phyloP scores from a whole-genome alignment of 768 basidiomycete genomes.

The Brasilioporus rufonigricans region DNA sequence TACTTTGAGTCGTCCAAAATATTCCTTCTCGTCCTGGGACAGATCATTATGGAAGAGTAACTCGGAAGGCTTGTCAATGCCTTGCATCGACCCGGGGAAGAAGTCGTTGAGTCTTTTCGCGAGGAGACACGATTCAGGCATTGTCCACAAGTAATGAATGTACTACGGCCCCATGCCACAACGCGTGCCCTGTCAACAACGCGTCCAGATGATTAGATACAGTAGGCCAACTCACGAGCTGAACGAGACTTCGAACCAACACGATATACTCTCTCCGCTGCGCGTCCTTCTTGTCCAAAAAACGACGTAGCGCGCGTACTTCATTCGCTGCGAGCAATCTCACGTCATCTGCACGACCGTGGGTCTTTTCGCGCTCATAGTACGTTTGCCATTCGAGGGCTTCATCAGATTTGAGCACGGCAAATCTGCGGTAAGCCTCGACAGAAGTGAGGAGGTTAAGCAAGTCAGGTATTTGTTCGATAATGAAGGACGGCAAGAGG shows the following conservation, averaged over 20 bases:
- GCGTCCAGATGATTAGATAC: neutral
- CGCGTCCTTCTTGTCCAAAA: constrained; percentile 9
- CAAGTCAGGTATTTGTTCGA: constrained; percentile 32
- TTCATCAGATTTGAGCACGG: constrained; percentile 13
- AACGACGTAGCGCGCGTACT: constrained; percentile 6
- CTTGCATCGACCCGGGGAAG: constrained; percentile 28
- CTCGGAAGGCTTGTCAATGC: constrained; percentile 12
- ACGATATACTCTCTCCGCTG: constrained; percentile 24
- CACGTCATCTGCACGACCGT: constrained; percentile 7
- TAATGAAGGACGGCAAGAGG: constrained; percentile 26
- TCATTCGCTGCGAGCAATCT: constrained; percentile 22
- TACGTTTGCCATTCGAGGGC: constrained; percentile 28
- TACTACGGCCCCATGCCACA: constrained; percentile 14
- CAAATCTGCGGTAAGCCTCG: constrained; percentile 23
- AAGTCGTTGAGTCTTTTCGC: constrained; percentile 22
- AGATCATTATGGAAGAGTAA: constrained; percentile 25
- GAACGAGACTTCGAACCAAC: constrained; percentile 20
- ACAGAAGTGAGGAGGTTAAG: constrained; percentile 23
- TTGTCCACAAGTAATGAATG: constrained; percentile 28
- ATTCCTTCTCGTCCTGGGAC: constrained; percentile 20
- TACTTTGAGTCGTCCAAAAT: constrained; percentile 14
- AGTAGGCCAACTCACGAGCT: constrained; percentile 13
- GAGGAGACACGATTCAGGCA: constrained; percentile 27
- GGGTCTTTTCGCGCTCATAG: constrained; percentile 11
- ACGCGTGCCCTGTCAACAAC: neutral